Evolutionary conservation across 2,329 filamentous ascomycete species (phyloP), one percentile per base, ranked within the genome.

Genomic region (Hypoxylon sp.): DNA sequence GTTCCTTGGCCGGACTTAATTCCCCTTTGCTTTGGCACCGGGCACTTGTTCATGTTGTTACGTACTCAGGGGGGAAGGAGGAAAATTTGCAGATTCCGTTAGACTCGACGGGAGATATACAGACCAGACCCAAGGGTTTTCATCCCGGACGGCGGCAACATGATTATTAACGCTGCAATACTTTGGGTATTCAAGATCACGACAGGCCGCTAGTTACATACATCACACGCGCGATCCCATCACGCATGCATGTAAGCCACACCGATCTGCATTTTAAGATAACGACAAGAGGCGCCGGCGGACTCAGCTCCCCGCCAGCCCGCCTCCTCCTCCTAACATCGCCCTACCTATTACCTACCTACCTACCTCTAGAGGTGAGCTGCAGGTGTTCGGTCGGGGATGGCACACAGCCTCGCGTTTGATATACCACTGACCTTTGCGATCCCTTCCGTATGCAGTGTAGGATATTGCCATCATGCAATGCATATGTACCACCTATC

Each of bases 41-140:
- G n/a, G n/a, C n/a, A n/a, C n/a, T n/a, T n/a, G n/a, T n/a, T n/a
- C n/a, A n/a, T n/a, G n/a, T n/a, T n/a, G n/a, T n/a, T n/a, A n/a
- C n/a, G n/a, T n/a, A n/a, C n/a, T n/a, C n/a, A n/a, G n/a, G n/a
- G n/a, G n/a, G n/a, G n/a, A n/a, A n/a, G n/a, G n/a, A n/a, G n/a
- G n/a, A n/a, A n/a, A n/a, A n/a, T n/a, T n/a, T n/a, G n/a, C n/a
- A n/a, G n/a, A n/a, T n/a, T n/a, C n/a, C n/a, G n/a, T n/a, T n/a
- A n/a, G n/a, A n/a, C n/a, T n/a, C n/a, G n/a, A n/a, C n/a, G n/a
- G n/a, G n/a, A n/a, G n/a, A n/a, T n/a, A n/a, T n/a, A n/a, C n/a
- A n/a, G n/a, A n/a, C n/a, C n/a, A 55, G 17, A 12, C 29, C 30
- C 35, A 44, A 55, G 44, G 47, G n/a, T n/a, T 47, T 58, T 55